phyloP scores from a whole-genome alignment of 73 alveolate species.

The Uronychia binucleata region DNA sequence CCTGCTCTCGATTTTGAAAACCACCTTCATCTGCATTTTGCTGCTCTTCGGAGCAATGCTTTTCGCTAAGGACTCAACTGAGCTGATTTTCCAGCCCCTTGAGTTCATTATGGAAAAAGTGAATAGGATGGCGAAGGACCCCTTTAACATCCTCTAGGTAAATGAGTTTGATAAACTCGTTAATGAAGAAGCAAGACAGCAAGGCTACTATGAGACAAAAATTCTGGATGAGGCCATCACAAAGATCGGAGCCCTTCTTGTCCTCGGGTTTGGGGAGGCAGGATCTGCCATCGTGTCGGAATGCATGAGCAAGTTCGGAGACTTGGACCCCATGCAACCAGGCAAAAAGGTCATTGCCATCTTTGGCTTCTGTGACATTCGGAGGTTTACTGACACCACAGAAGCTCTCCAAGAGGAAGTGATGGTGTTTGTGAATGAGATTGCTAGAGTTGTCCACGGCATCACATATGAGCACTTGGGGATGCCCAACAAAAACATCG shows the following conservation, averaged over 20 bases:
- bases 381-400: conserved; percentile 97
- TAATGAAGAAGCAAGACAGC: conserved; percentile 7
- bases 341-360: conserved; percentile 94
- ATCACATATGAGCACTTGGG: conserved; percentile 89
- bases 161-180: neutral
- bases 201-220: conserved; percentile 78
- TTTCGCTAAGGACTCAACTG: conserved; percentile 54
- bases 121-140: conserved; percentile 59
- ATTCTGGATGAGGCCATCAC: conserved; percentile 92
- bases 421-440: conserved; percentile 96
- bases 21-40: conserved; percentile 50
- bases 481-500: conserved; percentile 97
- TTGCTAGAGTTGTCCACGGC: conserved; percentile 96
- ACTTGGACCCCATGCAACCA: conserved; percentile 95
- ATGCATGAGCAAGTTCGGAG: conserved; percentile 94
- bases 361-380: conserved; percentile 98
- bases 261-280: conserved; percentile 98
- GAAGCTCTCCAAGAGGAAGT: conserved; percentile 97
- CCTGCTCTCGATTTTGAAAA: conserved; percentile 14
- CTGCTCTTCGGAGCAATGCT: conserved; percentile 61
- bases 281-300: conserved; percentile 94
- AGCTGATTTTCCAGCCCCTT: conserved; percentile 58
- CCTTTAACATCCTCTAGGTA: neutral
- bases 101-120: conserved; percentile 58
- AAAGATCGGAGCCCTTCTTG: conserved; percentile 95